Conservation (phyloP, 768 basidiomycete species). For the Mycena olivaceomarginata region DNA sequence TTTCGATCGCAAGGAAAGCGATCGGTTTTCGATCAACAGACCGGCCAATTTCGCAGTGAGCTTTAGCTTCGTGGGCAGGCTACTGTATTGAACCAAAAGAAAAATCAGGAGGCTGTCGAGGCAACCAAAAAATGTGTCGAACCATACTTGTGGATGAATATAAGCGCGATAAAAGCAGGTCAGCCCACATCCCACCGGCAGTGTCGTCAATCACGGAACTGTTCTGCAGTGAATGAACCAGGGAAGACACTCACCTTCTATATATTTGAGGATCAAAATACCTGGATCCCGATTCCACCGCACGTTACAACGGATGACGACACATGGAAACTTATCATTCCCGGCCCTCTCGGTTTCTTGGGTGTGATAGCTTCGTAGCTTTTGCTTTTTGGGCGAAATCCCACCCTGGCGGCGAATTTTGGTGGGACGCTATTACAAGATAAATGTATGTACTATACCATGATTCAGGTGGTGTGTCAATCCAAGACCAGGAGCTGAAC, state of each 20-base stretch:
- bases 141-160: no score
- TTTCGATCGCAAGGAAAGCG: not conserved
- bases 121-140: not conserved
- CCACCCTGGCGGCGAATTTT: no score
- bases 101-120: slow-evolving; percentile 20
- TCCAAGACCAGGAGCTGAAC: no score
- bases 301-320: not conserved
- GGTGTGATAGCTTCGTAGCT: not conserved
- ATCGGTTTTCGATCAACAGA: not conserved
- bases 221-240: not conserved
- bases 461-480: no score
- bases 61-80: not conserved
- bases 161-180: not conserved
- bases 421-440: no score
- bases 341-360: not conserved
- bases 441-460: no score
- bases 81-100: not conserved
- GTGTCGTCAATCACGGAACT: not conserved
- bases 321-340: not conserved
- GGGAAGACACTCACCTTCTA: not conserved
- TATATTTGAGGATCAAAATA: not conserved
- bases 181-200: not conserved
- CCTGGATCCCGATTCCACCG: not conserved
- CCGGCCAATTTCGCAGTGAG: slow-evolving; percentile 23
- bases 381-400: no score